Evolutionary conservation across 169 alveolate genomes (phyloP).

Genomic region (Plasmodium berghei): DNA sequence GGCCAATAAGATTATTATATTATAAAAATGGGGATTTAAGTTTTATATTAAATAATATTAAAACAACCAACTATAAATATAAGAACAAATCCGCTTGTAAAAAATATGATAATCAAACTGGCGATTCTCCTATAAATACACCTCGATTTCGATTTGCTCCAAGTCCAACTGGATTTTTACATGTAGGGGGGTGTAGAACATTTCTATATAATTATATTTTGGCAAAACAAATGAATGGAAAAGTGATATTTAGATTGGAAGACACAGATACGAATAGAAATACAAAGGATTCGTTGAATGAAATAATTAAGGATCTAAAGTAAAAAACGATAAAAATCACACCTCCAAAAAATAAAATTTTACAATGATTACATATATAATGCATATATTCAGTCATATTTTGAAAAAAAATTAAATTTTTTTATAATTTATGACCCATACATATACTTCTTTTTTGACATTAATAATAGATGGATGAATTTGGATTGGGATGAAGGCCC

Average conservation of each 20-base stretch:
- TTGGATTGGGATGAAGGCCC: slow-evolving; percentile 88
- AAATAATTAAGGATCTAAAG: slow-evolving; percentile 82
- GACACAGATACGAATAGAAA: slow-evolving; percentile 86
- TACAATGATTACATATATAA: no score
- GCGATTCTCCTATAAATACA: not conserved
- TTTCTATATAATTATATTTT: slow-evolving; percentile 86
- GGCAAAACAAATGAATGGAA: slow-evolving; percentile 79
- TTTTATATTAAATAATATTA: slow-evolving; percentile 33
- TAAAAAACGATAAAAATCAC: slow-evolving; percentile 10
- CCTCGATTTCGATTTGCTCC: slow-evolving; percentile 80
- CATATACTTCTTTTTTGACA: no score
- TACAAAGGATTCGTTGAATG: slow-evolving; percentile 63
- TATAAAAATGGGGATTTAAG: slow-evolving; percentile 8
- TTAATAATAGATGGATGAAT: slow-evolving; percentile 84
- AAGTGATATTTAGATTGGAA: slow-evolving; percentile 84
- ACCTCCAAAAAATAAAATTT: no score
- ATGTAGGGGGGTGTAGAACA: slow-evolving; percentile 88
- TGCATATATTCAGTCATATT: no score
- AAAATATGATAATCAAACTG: slow-evolving; percentile 11
- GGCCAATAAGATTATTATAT: slow-evolving; percentile 1
- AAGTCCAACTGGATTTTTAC: slow-evolving; percentile 88
- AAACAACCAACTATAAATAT: slow-evolving; percentile 2
- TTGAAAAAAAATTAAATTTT: no score
- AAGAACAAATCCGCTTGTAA: slow-evolving; percentile 15
- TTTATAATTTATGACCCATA: no score